phyloP scores from a whole-genome alignment of 148 eudicot species.

The Chenopodium suecicum region DNA sequence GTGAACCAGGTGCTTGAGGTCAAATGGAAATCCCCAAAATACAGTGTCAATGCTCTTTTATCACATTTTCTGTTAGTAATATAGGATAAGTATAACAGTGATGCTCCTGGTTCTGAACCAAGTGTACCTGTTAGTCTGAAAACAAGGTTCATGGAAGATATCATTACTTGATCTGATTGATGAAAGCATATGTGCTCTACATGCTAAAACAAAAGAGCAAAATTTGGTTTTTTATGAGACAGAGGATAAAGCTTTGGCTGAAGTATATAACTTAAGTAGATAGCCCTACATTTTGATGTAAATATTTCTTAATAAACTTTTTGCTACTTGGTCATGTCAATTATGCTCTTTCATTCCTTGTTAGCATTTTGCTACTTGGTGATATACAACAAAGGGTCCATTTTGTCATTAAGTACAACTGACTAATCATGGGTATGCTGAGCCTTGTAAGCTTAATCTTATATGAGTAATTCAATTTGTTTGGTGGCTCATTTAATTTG shows the following conservation, averaged over 20 bases:
- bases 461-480: neutral
- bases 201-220: neutral
- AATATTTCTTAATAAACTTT: no score
- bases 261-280: neutral
- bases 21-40: neutral
- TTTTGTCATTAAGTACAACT: neutral
- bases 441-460: neutral
- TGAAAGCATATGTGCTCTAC: neutral
- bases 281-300: no score
- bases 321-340: no score
- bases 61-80: no score
- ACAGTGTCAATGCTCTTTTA: neutral
- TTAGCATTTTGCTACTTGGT: no score
- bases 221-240: neutral
- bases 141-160: neutral
- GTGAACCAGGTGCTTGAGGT: no score
- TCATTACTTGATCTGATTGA: neutral
- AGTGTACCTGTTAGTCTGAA: no score
- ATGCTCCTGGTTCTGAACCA: no score
- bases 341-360: no score
- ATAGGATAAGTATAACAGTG: no score
- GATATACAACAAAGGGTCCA: neutral
- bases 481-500: neutral
- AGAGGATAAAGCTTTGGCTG: neutral
- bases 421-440: neutral